Evolutionary conservation across 2,329 filamentous ascomycete genomes (phyloP), one percentile per base, ranked within the genome.

Genomic region (Grosmannia serpens): DNA sequence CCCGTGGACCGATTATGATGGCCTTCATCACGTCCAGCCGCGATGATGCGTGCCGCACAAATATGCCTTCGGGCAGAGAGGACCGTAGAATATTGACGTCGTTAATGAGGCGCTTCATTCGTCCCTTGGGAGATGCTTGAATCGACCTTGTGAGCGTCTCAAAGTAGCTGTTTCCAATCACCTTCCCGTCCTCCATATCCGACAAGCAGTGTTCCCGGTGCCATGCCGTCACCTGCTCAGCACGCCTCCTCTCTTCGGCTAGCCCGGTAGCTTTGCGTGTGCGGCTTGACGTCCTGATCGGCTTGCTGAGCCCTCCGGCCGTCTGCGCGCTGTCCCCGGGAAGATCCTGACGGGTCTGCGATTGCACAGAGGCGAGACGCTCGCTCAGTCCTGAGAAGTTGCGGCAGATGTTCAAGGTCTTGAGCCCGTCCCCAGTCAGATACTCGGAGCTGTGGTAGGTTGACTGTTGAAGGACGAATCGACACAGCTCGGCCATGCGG

Each of bases 1-100:
- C 75, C 5, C 63, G 63, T 0, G 79, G 77, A 0, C 79, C 79
- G 24, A 77, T 68, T 53, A 82, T 78, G 27, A 79, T 58, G 24
- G 73, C 66, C 64, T 79, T 80, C 67, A 81, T 73, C n/a, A 76
- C 61, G 62, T 81, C 78, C 0, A 75, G 70, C 1, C 77, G 70
- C 10, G 71, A 71, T 13, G 69, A 65, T 17, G 72, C 74, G 58
- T 79, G 72, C 10, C 73, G 71, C 24, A 82, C 71, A 59, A 74
- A 81, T 26, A 82, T 79, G 3, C 78, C 78, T 10, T 74, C 71
- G 1, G 79, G 78, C 0, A 82, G 69, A 4, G 73, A 72, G 0
- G 74, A 74, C 22, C 70, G 69, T 46, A 82, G 67, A 1, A 68
- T 72, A 1, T 74, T 71, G 10, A 80, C 63, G 58, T 81, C 77